Evolutionary conservation across 2,329 filamentous ascomycete genomes (phyloP), one percentile per base, ranked within the genome.

Genomic region (Cercospora nicotianae): DNA sequence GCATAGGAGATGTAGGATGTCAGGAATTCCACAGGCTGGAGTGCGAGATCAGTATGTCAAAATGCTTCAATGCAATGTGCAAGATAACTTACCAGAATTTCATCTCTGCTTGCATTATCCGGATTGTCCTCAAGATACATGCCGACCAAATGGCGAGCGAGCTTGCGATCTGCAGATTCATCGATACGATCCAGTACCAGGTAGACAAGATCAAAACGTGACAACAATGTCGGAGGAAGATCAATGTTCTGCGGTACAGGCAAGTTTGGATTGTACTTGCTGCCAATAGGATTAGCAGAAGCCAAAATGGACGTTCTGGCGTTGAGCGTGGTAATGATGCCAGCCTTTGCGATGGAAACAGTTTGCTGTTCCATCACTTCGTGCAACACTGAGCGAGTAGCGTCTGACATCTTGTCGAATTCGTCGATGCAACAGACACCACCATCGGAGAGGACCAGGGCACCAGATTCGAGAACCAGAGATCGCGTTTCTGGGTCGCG

Each of bases 181-280:
- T 98, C 94, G 61, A 96, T 90, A 7, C 92, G 92, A 78, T 99
- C 95, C 59, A 99, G 89, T 53, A 99, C 95, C 1, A 99, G 88
- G 77, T 99, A 99, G 61, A 99, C 94, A 6, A 99, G 84, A 79
- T 99, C 95, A 78, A 99, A 99, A 84, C 95, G 91, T 5, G 94
- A 97, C 63, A 99, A 87, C 6, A 99, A 85, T 0, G 95, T 99
- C 0, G 95, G 95, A 0, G 95, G 95, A 8, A 99, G 87, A 77
- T 99, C 95, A 75, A 99, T 99, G 80, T 99, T 99, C 76, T 98
- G 94, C 3, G 95, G 95, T 13, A 99, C 95, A 0, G 95, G 94
- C 26, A 99, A 83, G 76, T 97, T 94, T 2, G 93, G 91, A 80
- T 99, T 98, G 83, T 99, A 99, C 78, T 96, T 94, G 82, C 93